A percentile compares a stretch with the other conserved stretches of the same genome.
These are phyloP conservation scores for Ambrosia hybrid DNA, from an alignment of 140 eudicot genomes.

Conservation along the genomic window DNA sequence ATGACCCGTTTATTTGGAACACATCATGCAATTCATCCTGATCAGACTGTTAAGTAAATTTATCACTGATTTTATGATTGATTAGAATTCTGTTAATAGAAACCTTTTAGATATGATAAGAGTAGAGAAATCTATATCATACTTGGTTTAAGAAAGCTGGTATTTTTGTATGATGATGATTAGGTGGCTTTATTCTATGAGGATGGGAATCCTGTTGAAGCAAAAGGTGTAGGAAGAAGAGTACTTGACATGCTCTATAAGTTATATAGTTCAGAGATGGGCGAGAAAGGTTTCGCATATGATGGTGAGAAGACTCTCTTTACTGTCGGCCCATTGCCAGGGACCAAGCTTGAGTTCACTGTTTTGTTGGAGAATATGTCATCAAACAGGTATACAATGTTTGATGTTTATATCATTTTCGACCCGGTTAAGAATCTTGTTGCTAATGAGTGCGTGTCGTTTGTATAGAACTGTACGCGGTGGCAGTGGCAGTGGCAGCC, in stretches of 20 bases:
- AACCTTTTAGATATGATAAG: neutral
- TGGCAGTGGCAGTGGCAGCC: slow-evolving; percentile 19
- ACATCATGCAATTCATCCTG: no score
- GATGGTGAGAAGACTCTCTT: slow-evolving; percentile 66
- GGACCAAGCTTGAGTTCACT: slow-evolving; percentile 51
- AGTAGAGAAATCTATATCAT: no score
- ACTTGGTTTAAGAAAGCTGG: neutral
- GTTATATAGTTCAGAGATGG: slow-evolving; percentile 42
- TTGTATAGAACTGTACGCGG: slow-evolving; percentile 32
- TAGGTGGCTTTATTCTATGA: slow-evolving; percentile 52
- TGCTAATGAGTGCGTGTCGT: neutral
- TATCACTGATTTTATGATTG: no score
- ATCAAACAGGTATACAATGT: slow-evolving; percentile 31
- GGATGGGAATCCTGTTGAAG: slow-evolving; percentile 52
- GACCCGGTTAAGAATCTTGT: neutral
- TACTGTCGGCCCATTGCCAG: slow-evolving; percentile 52
- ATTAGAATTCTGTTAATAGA: no score
- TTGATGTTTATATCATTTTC: neutral
- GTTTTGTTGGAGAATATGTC: slow-evolving; percentile 46
- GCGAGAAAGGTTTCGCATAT: slow-evolving; percentile 45
- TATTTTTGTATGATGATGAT: neutral
- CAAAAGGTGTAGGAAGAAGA: slow-evolving; percentile 47
- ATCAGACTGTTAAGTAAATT: no score
- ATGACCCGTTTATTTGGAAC: no score
- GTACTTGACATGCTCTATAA: slow-evolving; percentile 47